Base-by-base conservation (phyloP, 192 early-diverging fungal species). In the Backusella tarrabulga region DNA sequence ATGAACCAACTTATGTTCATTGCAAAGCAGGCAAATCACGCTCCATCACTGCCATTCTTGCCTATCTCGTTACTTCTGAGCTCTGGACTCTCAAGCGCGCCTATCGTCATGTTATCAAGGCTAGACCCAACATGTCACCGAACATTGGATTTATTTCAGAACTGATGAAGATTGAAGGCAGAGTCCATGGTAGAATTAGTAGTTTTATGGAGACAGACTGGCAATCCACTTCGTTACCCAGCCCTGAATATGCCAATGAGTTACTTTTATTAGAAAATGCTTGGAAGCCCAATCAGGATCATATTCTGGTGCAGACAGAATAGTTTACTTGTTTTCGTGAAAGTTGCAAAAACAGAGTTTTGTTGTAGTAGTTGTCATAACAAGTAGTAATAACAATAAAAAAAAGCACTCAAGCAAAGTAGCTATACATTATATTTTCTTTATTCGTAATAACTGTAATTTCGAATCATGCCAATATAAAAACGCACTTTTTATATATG, bases 11-110 rank as follows among this genome's bases (percentile, higher is more conserved):
- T 34, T 90, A 93, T 73, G 93, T 95, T 0, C 93, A 95, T 77
- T 95, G 93, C 82, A 89, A 90, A 72, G 93, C 93, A 29, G 93
- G 93, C 34, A 87, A 90, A 72, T 93, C 91, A n/a, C 85, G 93
- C 17, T 93, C 91, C 6, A 92, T 89, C 2, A 91, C 92, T 7
- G 90, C 85, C 9, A 92, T 92, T 29, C 85, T 95, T 40, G 93
- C 88, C 0, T 93, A 92, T 74, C 74, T 95, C 41, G 88, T 95
- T 32, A 74, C 85, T 15, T 78, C 84, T 32, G 79, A 90, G 60
- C 80, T 85, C 11, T 91, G 92, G 91, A 83, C 90, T 1, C 75
- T 95, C 11, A 85, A 85, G 71, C 86, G 85, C 23, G 92, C 93
- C 11, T 93, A 92, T 68, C 85, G 90, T 34, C 88, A 88, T 74